Conservation (phyloP, 1,284 basidiomycete species). For the Somion occarium region DNA sequence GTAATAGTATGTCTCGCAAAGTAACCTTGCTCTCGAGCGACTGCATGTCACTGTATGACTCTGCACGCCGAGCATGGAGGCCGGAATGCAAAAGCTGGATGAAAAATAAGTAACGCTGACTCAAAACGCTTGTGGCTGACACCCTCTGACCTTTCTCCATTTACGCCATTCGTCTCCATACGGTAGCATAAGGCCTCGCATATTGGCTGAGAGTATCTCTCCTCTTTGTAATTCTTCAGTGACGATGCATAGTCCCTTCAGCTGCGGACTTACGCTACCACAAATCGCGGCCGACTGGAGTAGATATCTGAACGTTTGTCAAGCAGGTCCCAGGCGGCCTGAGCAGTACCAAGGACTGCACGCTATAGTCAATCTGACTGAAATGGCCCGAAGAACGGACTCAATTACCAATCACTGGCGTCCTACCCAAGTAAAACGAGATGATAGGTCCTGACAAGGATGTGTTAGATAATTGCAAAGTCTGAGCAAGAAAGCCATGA, state of each 20-base stretch:
- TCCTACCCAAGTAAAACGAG: conserved; percentile 47
- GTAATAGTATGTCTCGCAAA: conserved; percentile 36
- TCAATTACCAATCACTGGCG: conserved; percentile 46
- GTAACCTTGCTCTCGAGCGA: conserved; percentile 44
- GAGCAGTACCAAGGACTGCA: conserved; percentile 42
- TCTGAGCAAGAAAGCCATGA: neutral
- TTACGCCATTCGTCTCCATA: conserved; percentile 42
- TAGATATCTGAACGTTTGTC: conserved; percentile 49
- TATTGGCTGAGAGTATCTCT: conserved; percentile 45
- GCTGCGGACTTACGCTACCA: conserved; percentile 36
- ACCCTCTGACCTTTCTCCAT: conserved; percentile 48
- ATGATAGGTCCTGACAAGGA: conserved; percentile 41
- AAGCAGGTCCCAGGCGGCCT: conserved; percentile 48
- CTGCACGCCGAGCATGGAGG: conserved; percentile 36
- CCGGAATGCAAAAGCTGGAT: conserved; percentile 40
- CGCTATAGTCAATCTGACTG: neutral
- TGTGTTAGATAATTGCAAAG: neutral
- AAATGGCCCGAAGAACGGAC: too few relatives aligned
- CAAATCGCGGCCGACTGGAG: conserved; percentile 45
- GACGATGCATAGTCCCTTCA: neutral
- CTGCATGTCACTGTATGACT: conserved; percentile 44
- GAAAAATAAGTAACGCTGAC: neutral
- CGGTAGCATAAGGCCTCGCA: conserved; percentile 44
- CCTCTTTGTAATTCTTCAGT: conserved; percentile 32
- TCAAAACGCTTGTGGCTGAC: too few relatives aligned